Conservation (phyloP, 305 asterid species). For the Fraxinus dipetala region DNA sequence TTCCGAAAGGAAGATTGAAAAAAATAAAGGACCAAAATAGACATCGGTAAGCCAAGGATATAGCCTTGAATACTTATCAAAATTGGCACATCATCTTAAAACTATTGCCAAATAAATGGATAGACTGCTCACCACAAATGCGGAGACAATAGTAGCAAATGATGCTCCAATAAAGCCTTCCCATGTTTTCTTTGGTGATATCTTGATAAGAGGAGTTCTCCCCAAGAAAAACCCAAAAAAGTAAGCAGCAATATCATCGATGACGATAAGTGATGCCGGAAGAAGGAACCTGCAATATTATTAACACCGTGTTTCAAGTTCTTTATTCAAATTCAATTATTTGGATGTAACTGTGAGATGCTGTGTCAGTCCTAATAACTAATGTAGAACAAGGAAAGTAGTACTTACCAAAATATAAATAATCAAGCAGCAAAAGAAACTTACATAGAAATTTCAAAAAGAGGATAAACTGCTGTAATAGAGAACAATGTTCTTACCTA, state of each 20-base stretch:
- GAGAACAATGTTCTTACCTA: conserved; percentile 2
- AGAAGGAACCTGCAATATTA: conserved; percentile 91
- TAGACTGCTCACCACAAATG: conserved; percentile 71
- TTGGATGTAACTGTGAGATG: conserved; percentile 15
- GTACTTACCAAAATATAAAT: conserved; percentile 8
- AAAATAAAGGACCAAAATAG: neutral
- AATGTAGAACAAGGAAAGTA: conserved; percentile 7
- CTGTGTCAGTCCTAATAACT: conserved; percentile 12
- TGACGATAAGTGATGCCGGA: conserved; percentile 95
- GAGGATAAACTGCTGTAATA: neutral
- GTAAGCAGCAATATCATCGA: conserved; percentile 94
- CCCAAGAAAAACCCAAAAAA: conserved; percentile 93
- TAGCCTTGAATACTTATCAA: conserved; percentile 8
- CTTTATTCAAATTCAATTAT: conserved; percentile 21
- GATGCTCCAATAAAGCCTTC: conserved; percentile 99
- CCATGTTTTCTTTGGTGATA: conserved; percentile 99
- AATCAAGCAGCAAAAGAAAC: conserved; percentile 4
- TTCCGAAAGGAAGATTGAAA: neutral
- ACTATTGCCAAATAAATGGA: conserved; percentile 8
- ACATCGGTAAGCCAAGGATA: conserved; percentile 1
- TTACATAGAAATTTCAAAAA: neutral
- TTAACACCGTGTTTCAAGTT: conserved; percentile 26
- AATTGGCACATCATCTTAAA: neutral
- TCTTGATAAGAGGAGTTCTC: conserved; percentile 92
- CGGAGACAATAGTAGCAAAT: conserved; percentile 75